A percentile compares a stretch with the other conserved stretches of the same genome.
phyloP scores from a whole-genome alignment of 164 flowering plant species.

The Platanus orientalis region DNA sequence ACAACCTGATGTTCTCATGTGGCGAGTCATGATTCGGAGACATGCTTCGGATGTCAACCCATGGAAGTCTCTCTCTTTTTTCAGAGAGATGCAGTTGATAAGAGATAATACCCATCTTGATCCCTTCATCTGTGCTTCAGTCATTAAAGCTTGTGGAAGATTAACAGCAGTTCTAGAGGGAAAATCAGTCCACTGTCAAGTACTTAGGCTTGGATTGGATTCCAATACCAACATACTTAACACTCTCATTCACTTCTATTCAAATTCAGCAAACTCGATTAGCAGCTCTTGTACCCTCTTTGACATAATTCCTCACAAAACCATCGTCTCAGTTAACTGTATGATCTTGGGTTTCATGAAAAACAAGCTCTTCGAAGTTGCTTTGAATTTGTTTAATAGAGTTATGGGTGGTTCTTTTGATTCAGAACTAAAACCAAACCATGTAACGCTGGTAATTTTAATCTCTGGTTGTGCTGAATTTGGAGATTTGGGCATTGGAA shows the following conservation, averaged over 20 bases:
- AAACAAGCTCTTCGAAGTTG: conserved; percentile 17
- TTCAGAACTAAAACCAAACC: conserved; percentile 17
- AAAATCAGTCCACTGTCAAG: conserved; percentile 23
- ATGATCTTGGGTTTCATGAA: conserved; percentile 27
- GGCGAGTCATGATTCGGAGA: conserved; percentile 15
- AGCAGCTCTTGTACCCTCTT: conserved; percentile 17
- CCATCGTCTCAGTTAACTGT: conserved; percentile 21
- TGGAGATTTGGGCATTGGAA: conserved; percentile 19
- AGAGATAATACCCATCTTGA: conserved; percentile 4
- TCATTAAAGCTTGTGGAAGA: conserved; percentile 27
- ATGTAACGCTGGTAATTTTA: conserved; percentile 26
- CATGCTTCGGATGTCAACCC: conserved; percentile 18
- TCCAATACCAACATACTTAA: conserved; percentile 22
- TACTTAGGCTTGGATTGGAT: conserved; percentile 25
- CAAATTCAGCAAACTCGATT: conserved; percentile 14
- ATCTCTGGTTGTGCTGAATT: conserved; percentile 23
- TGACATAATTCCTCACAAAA: conserved; percentile 21
- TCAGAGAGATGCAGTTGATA: conserved; percentile 14
- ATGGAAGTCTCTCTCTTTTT: conserved; percentile 15
- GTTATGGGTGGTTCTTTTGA: conserved; percentile 22
- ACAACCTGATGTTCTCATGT: conserved; percentile 11
- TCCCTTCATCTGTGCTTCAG: conserved; percentile 25
- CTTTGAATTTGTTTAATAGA: conserved; percentile 18
- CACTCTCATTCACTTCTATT: conserved; percentile 23
- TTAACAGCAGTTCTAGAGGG: conserved; percentile 19